Percentiles rank a stretch among this genome's conserved stretches.
Conservation (phyloP, 2,329 filamentous ascomycete species). For the Ophiostoma sp. region DNA sequence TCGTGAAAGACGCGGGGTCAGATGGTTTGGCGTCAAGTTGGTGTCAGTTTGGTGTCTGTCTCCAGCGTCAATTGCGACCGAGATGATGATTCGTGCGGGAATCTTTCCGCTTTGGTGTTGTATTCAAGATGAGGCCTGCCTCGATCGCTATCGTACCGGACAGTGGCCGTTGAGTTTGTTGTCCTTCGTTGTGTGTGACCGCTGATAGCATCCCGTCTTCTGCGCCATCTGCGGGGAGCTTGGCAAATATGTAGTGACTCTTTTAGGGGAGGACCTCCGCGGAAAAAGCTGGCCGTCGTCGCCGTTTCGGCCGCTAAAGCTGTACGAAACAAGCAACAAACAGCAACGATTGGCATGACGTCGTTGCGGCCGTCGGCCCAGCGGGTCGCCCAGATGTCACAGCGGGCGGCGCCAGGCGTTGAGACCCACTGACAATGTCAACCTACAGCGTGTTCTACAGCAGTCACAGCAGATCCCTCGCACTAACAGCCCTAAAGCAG, state of each 20-base stretch:
- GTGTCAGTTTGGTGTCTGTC: no score
- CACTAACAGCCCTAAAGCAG: neutral
- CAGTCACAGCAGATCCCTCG: neutral
- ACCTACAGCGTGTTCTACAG: neutral
- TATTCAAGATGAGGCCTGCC: neutral
- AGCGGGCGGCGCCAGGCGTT: no score
- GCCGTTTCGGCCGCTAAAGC: neutral
- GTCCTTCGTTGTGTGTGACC: neutral
- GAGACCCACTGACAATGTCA: neutral
- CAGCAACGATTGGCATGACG: neutral
- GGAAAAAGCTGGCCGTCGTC: neutral
- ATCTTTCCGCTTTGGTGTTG: neutral
- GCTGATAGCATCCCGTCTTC: conserved; percentile 1
- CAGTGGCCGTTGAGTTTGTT: neutral
- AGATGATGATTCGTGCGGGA: neutral
- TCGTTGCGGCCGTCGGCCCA: neutral
- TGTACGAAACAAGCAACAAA: no score
- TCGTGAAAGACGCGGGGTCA: neutral
- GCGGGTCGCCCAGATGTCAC: neutral
- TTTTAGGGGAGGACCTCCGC: neutral
- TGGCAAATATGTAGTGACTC: neutral
- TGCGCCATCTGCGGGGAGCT: neutral
- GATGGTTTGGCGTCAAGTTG: neutral
- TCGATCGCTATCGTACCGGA: neutral
- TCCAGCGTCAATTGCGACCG: neutral